Evolutionary conservation across 148 eudicot genomes (phyloP).

Genomic region (Fagopyrum homotropicum): DNA sequence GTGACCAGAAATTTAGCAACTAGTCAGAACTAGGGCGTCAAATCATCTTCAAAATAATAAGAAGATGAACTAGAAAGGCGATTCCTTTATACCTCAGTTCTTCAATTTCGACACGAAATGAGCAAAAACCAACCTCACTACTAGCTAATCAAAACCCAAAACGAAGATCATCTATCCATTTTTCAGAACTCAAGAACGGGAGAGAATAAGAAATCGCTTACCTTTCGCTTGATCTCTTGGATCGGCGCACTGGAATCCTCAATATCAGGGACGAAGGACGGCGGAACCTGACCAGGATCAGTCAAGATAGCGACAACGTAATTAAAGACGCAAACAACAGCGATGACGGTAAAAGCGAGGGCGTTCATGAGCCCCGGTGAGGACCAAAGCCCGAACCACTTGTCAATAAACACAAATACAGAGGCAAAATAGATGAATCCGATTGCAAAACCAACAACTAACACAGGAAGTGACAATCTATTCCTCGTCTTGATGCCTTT

Average conservation of each 20-base stretch:
- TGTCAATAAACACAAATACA: constrained; percentile 62
- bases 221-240: constrained; percentile 98
- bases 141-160: background rate
- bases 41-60: background rate
- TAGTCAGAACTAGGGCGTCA: constrained; percentile 1
- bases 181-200: background rate
- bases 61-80: background rate
- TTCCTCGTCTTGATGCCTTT: constrained; percentile 31
- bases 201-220: constrained; percentile 3
- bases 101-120: constrained; percentile 4
- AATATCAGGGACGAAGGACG: constrained; percentile 62
- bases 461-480: constrained; percentile 54
- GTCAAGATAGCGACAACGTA: constrained; percentile 52
- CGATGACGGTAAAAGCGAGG: constrained; percentile 45
- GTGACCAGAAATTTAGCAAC: background rate
- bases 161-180: no score
- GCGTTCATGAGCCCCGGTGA: constrained; percentile 86
- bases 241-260: constrained; percentile 57
- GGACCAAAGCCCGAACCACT: constrained; percentile 77
- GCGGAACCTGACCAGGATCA: constrained; percentile 89
- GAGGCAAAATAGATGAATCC: constrained; percentile 61
- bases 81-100: background rate
- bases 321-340: constrained; percentile 42
- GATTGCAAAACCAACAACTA: constrained; percentile 41
- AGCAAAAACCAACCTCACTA: background rate